Base-by-base conservation (phyloP, 306 rosid species). In the Herpetospermum pedunculosum region DNA sequence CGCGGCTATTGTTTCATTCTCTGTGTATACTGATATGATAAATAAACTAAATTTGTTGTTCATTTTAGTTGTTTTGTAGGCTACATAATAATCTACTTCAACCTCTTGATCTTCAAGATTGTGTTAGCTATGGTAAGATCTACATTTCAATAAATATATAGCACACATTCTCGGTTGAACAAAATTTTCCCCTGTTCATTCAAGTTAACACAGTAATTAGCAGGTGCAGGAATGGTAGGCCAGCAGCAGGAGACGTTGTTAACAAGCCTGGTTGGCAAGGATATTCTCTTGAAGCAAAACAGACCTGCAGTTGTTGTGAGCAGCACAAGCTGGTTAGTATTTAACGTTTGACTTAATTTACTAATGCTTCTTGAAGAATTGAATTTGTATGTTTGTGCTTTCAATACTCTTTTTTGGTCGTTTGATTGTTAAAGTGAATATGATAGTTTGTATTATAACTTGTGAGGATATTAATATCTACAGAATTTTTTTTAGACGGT, bases 241-340 rank as follows among this genome's bases (percentile, higher is more conserved):
- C 80, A 78, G 75, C 86, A 67, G 79, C 79, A 83, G 64, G 92
- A 86, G 78, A 81, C 86, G 49, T 43, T 89, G 13, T 91, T 88
- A 79, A 85, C 95, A 29, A 70, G 79, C 41, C 81, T 85, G 72
- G 85, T 74, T 75, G 89, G 81, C 71, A 57, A 81, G 19, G 75
- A 65, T 77, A 72, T 85, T 81, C 30, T 78, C 72, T 81, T 74
- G 81, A 94, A 88, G 80, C 86, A 85, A 80, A 87, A 83, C 82
- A 82, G 96, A 48, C 92, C 99, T 12, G 95, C 97, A 58, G 88
- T 94, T 76, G 85, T 94, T 67, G 95, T 94, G 75, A 94, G 99
- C 92, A 91, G 99, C 76, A 94, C 99, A 6, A 94, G 99, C 85
- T 94, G 99, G 99, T 91, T 58, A 77, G 89, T 30, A 69, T 72